phyloP scores from a whole-genome alignment of 768 basidiomycete species.

The Suillus ampliporus region DNA sequence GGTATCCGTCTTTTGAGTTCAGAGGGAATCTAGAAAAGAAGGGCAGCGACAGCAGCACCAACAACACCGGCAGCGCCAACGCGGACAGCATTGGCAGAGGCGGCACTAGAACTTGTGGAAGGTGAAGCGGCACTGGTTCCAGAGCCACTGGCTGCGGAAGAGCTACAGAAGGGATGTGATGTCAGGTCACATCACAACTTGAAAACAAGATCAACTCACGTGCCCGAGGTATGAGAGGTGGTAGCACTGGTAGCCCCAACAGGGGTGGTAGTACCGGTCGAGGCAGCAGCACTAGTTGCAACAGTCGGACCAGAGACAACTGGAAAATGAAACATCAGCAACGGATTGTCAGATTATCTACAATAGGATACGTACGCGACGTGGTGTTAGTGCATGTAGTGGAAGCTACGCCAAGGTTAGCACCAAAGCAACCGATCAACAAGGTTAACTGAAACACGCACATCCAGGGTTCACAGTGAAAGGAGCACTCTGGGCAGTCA shows the following conservation, averaged over 20 bases:
- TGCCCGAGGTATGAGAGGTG: slow-evolving; percentile 10
- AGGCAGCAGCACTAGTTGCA: slow-evolving; percentile 13
- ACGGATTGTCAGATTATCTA: slow-evolving; percentile 17
- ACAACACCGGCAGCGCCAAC: slow-evolving; percentile 48
- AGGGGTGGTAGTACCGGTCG: slow-evolving; percentile 7
- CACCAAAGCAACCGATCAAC: slow-evolving; percentile 3
- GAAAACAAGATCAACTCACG: slow-evolving; percentile 24
- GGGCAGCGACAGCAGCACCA: slow-evolving; percentile 42
- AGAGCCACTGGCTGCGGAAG: slow-evolving; percentile 7
- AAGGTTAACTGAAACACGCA: slow-evolving; percentile 40
- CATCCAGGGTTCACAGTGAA: slow-evolving; percentile 56
- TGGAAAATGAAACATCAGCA: slow-evolving; percentile 23
- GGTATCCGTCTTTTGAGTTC: slow-evolving; percentile 25
- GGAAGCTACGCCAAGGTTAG: slow-evolving; percentile 35
- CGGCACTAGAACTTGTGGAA: slow-evolving; percentile 38
- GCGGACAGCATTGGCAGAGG: slow-evolving; percentile 48
- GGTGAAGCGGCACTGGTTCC: slow-evolving; percentile 32
- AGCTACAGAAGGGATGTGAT: slow-evolving; percentile 8
- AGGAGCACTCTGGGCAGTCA: slow-evolving; percentile 51
- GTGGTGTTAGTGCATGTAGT: slow-evolving; percentile 40
- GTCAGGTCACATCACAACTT: slow-evolving; percentile 19
- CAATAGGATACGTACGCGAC: slow-evolving; percentile 29
- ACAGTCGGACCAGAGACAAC: slow-evolving; percentile 29
- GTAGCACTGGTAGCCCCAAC: slow-evolving; percentile 3
- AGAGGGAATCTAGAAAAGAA: slow-evolving; percentile 40